Evolutionary conservation across 2,329 filamentous ascomycete genomes (phyloP).

Genomic region (Thielaviopsis populi): DNA sequence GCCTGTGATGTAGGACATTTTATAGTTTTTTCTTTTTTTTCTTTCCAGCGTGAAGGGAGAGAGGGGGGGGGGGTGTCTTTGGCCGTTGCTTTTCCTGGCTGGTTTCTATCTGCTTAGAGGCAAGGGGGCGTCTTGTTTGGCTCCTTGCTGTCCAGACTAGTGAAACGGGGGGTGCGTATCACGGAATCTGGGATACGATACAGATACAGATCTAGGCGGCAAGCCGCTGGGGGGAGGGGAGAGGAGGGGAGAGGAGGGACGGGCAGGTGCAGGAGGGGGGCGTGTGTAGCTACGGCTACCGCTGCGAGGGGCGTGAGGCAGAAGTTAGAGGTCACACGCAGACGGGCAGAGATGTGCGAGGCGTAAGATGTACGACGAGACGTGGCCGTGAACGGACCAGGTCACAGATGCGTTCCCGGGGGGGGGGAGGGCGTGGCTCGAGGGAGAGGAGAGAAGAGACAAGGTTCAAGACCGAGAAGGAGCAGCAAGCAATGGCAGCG

Average conservation of each 20-base stretch:
- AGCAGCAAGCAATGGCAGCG: not conserved
- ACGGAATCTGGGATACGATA: not conserved
- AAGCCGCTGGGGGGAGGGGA: not conserved
- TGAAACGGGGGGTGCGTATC: slow-evolving; percentile 3
- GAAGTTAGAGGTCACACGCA: not conserved
- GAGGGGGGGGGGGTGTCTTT: not conserved
- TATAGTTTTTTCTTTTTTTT: slow-evolving; percentile 9
- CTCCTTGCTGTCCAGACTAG: not conserved
- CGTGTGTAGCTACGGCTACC: not conserved
- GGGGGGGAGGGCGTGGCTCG: slow-evolving; percentile 6
- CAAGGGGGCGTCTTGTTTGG: slow-evolving; percentile 2
- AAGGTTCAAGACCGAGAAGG: slow-evolving; percentile 4
- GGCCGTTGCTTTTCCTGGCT: not conserved
- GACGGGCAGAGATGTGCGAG: not conserved
- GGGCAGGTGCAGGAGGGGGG: not conserved
- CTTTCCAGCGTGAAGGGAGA: not conserved
- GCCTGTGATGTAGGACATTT: not conserved
- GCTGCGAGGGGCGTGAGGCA: not conserved
- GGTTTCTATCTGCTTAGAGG: slow-evolving; percentile 1
- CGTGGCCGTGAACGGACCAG: not conserved
- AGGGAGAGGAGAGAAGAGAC: slow-evolving; percentile 5
- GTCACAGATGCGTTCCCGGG: not conserved
- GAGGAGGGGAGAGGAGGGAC: not conserved
- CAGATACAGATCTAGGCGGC: not conserved
- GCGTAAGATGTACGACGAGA: not conserved